Conservation (phyloP, 805 yeast genomes). For the Myxozyma neotropica region DNA sequence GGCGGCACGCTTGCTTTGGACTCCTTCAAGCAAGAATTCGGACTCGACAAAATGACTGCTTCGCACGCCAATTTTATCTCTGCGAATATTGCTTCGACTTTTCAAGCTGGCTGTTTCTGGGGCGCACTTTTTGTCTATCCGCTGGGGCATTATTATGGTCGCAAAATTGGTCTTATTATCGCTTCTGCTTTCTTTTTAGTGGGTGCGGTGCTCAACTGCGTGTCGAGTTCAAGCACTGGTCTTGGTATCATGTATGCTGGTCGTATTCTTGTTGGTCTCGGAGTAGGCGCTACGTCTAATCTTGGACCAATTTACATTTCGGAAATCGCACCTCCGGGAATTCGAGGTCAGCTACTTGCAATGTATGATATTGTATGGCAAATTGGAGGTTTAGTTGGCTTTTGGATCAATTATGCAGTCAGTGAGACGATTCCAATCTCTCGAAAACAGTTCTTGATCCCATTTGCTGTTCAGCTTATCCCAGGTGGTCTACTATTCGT, state of each 20-base stretch:
- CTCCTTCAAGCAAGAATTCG: constrained; percentile 51
- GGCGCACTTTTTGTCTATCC: constrained; percentile 50
- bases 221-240: constrained; percentile 6
- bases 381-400: constrained; percentile 52
- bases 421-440: constrained; percentile 41
- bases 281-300: constrained; percentile 58
- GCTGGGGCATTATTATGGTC: constrained; percentile 70
- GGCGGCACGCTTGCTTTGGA: constrained; percentile 55
- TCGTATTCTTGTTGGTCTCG: constrained; percentile 54
- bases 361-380: constrained; percentile 56
- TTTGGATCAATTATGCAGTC: constrained; percentile 55
- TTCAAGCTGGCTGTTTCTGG: constrained; percentile 39
- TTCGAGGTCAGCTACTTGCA: constrained; percentile 74
- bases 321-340: constrained; percentile 75
- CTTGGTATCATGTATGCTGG: constrained; percentile 46
- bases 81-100: constrained; percentile 61
- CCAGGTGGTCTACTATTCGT: constrained; percentile 47
- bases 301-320: constrained; percentile 62
- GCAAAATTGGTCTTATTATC: constrained; percentile 49
- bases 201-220: constrained; percentile 38
- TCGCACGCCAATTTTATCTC: constrained; percentile 11
- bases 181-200: constrained; percentile 18
- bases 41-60: constrained; percentile 44
- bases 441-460: constrained; percentile 42
- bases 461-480: constrained; percentile 31